Base-by-base conservation (phyloP, 2,329 filamentous ascomycete species). In the Penicillium olsonii region DNA sequence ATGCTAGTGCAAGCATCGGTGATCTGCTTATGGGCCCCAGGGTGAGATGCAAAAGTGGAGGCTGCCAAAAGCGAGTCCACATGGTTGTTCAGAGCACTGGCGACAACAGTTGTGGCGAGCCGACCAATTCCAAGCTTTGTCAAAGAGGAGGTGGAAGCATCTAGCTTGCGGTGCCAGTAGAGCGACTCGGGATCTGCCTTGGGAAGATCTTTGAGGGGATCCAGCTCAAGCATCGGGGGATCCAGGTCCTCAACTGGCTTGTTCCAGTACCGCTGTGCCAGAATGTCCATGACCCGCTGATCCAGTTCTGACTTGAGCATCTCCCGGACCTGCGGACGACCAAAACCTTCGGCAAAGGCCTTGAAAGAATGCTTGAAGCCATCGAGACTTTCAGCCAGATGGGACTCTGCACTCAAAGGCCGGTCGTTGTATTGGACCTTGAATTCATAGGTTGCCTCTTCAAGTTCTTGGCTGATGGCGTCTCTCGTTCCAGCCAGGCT, bases 371-470 rank as follows among this genome's bases (percentile, higher is more conserved):
- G 95, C 73, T 99, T 99, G 80, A 99, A 97, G 17, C 87, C 86
- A 69, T 99, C 94, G 3, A 99, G 77, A 59, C 89, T 95, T 70
- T 97, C 94, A 2, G 94, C 94, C 33, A 99, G 82, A 67, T 99
- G 99, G 4, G 92, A 96, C 68, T 99, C 94, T 2, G 94, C 94
- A 42, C 90, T 96, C 29, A 99, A 78, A 1, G 92, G 90, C 6
- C 94, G 85, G 68, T 99, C 94, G 65, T 99, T 99, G 75, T 99
- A 99, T 70, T 99, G 95, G 5, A 99, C 94, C 70, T 99, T 99
- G 79, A 96, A 99, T 71, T 99, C 92, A 66, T 99, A 99, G 0
- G 90, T 92, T 3, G 94, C 92, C 72, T 99, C 94, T 64, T 96
- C 92, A 0, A 99, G 83, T 69, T 99, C 94, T 68, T 96, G 90